A percentile compares a stretch with the other conserved stretches of the same genome.
Evolutionary conservation across 2,329 filamentous ascomycete genomes (phyloP).

Genomic region (Aspergillus sp.): DNA sequence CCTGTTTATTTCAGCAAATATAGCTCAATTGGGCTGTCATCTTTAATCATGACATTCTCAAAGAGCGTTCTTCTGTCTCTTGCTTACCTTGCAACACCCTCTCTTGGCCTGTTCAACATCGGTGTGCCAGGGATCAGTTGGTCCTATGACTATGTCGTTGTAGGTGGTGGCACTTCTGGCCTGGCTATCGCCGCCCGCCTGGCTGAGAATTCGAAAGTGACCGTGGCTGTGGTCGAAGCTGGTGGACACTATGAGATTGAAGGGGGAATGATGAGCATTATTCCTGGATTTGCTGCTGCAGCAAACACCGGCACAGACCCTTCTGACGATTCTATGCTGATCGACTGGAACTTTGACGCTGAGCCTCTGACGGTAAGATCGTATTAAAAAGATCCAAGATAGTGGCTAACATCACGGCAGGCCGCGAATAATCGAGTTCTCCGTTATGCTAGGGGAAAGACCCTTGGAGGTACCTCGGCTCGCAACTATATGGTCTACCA

Average conservation of each 20-base stretch:
- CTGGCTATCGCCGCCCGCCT: constrained; percentile 3
- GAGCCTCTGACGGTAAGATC: constrained; percentile 23
- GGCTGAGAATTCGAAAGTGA: constrained; percentile 3
- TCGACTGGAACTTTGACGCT: constrained; percentile 33
- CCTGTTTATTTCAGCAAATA: background rate
- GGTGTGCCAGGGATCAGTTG: constrained; percentile 3
- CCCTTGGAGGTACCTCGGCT: constrained; percentile 22
- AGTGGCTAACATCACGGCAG: background rate
- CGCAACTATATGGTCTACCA: constrained; percentile 34
- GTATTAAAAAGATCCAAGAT: background rate
- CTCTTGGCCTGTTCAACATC: constrained; percentile 1
- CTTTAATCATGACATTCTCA: background rate
- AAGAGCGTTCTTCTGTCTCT: constrained; percentile 4
- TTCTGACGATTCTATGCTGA: constrained; percentile 20
- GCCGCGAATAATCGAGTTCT: constrained; percentile 11
- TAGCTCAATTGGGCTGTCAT: background rate
- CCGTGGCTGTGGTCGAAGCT: constrained; percentile 37
- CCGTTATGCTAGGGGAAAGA: constrained; percentile 31
- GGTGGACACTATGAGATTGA: constrained; percentile 37
- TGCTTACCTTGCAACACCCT: background rate
- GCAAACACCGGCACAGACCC: constrained; percentile 29
- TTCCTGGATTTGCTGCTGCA: constrained; percentile 26
- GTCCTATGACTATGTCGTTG: constrained; percentile 13
- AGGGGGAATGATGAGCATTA: constrained; percentile 31
- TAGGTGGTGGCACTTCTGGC: constrained; percentile 7